Evolutionary conservation across 2,329 filamentous ascomycete genomes (phyloP), one percentile per base, ranked within the genome.

Genomic region (Penicillium sp.): DNA sequence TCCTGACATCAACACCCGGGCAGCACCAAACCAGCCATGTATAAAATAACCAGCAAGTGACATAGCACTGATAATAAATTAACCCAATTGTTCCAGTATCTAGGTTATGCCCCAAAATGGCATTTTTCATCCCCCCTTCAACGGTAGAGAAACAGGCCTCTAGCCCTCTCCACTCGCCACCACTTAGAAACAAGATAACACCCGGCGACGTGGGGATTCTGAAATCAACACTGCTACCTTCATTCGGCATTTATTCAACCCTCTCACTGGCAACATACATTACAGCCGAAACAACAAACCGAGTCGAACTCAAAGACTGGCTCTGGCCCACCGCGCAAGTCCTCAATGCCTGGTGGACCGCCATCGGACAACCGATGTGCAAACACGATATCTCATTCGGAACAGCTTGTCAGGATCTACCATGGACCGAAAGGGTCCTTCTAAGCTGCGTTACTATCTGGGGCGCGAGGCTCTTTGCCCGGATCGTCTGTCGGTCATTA

Each of bases 291-390:
- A 76, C 79, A 48, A 83, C 81, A 8, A 70, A 84, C 62, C 76
- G 78, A n/a, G 77, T 82, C 10, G 83, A 86, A 54, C 73, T 78
- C n/a, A 87, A 86, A 63, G 83, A 87, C 66, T 83, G 79, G 75
- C 69, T 83, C 6, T 85, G 83, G 82, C 81, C 82, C 1, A 71
- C 76, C 4, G 80, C 75, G 2, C 81, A 81, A 62, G 78, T 85
- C 10, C 68, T 76, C 55, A 85, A 84, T 65, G 82, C 82, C 7
- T 86, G 83, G 84, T 85, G 82, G 80, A 80, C 77, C 53, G 82
- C 83, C 22, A 69, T 86, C 40, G 82, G 83, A 14, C 74, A 76
- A n/a, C 79, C 78, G 5, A 72, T 83, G 11, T 67, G 75, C 46
- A 71, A 76, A 54, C 73, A 78, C 31, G 76, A 79, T 1, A 67